A percentile compares a stretch with the other conserved stretches of the same genome.
Conservation (phyloP, 2,329 filamentous ascomycete species). For the Penicillium hesseltinei region DNA sequence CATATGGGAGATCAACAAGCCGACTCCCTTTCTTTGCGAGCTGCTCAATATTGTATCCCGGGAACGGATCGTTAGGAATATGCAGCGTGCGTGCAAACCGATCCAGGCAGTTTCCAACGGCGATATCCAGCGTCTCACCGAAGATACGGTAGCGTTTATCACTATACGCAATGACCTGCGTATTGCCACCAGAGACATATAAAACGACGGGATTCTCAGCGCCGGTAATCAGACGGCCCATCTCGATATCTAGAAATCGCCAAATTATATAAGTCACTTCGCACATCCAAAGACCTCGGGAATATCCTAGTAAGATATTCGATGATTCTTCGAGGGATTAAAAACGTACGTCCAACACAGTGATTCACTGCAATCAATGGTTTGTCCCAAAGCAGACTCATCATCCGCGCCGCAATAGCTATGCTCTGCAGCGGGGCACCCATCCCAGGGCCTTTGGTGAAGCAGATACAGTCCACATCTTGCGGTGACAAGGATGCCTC, state of each 20-base stretch:
- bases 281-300: slow-evolving; percentile 41
- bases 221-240: slow-evolving; percentile 90
- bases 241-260: slow-evolving; percentile 71
- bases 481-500: slow-evolving; percentile 59
- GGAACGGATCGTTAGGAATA: slow-evolving; percentile 93
- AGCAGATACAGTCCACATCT: slow-evolving; percentile 89
- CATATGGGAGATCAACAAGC: slow-evolving; percentile 85
- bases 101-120: slow-evolving; percentile 86
- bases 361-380: background rate
- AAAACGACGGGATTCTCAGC: slow-evolving; percentile 89
- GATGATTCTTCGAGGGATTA: background rate
- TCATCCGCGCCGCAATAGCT: slow-evolving; percentile 71
- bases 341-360: background rate
- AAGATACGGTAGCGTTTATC: slow-evolving; percentile 66
- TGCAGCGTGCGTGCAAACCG: slow-evolving; percentile 84
- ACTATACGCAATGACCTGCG: slow-evolving; percentile 58
- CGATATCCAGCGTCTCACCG: slow-evolving; percentile 94
- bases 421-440: slow-evolving; percentile 86
- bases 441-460: slow-evolving; percentile 95
- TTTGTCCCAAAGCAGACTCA: background rate
- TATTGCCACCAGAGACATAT: slow-evolving; percentile 53
- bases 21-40: slow-evolving; percentile 71
- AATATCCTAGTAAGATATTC: background rate
- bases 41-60: slow-evolving; percentile 97
- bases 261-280: background rate